phyloP scores from a whole-genome alignment of 495 filamentous ascomycete genomes.

The Penicillium atrosanguineum region DNA sequence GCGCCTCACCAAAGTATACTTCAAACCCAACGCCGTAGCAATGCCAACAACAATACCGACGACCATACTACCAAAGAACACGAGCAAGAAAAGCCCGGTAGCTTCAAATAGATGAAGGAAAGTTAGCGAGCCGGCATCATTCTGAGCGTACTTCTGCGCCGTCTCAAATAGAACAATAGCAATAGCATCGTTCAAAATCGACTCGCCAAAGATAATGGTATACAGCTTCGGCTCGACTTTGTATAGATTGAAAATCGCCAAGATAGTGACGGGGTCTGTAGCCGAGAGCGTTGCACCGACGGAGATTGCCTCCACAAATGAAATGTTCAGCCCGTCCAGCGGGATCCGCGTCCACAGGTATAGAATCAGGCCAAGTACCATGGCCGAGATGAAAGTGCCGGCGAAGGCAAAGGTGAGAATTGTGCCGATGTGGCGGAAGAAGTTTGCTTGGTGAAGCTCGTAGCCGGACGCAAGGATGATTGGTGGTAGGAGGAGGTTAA shows the following conservation, averaged over 20 bases:
- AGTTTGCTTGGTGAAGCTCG: constrained; percentile 96
- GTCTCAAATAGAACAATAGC: constrained; percentile 99
- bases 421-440: constrained; percentile 96
- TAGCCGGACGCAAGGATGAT: constrained; percentile 98
- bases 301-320: constrained; percentile 90
- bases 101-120: constrained; percentile 81
- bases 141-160: constrained; percentile 80
- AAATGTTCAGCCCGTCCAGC: constrained; percentile 77
- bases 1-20: constrained; percentile 87
- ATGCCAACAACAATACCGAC: constrained; percentile 88
- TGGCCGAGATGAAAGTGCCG: constrained; percentile 93
- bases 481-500: constrained; percentile 94
- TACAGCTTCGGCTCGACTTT: constrained; percentile 98
- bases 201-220: constrained; percentile 97
- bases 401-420: constrained; percentile 99
- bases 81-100: constrained; percentile 88
- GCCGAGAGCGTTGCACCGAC: constrained; percentile 95
- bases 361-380: constrained; percentile 83
- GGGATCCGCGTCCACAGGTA: constrained; percentile 87
- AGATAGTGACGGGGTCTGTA: constrained; percentile 94
- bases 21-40: constrained; percentile 78
- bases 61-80: constrained; percentile 91
- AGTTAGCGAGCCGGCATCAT: constrained; percentile 58
- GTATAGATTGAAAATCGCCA: constrained; percentile 98
- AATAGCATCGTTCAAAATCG: constrained; percentile 95